Evolutionary conservation across 2,329 filamentous ascomycete genomes (phyloP).

Genomic region (Penicillium nordicum): DNA sequence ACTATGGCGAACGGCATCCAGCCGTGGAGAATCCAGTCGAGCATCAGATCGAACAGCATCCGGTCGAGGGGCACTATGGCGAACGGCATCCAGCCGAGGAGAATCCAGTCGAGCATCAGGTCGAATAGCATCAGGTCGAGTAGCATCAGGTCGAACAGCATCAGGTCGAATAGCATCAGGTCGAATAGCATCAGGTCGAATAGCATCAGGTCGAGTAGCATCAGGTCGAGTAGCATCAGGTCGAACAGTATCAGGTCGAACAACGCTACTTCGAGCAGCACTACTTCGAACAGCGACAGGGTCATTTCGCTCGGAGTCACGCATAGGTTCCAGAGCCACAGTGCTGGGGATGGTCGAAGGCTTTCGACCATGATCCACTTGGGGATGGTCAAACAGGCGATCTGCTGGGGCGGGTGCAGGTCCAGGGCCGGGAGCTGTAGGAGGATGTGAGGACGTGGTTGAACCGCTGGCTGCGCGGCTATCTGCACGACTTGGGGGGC

Average conservation of each 20-base stretch:
- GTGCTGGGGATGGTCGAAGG: conserved; percentile 14
- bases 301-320: conserved; percentile 25
- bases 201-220: not conserved
- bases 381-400: conserved; percentile 24
- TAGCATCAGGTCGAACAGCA: conserved; percentile 16
- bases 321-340: conserved; percentile 26
- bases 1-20: conserved; percentile 15
- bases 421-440: conserved; percentile 6
- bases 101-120: not conserved
- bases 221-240: not conserved
- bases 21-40: conserved; percentile 20
- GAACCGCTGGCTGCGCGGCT: conserved; percentile 28
- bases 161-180: not conserved
- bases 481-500: conserved; percentile 33
- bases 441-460: conserved; percentile 17
- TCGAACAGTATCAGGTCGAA: conserved; percentile 24
- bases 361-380: conserved; percentile 27
- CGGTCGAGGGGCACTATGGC: not conserved
- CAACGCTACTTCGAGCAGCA: not conserved
- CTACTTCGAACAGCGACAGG: conserved; percentile 23
- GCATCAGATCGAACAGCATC: not conserved
- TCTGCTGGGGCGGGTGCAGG: conserved; percentile 21
- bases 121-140: conserved; percentile 12
- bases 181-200: conserved; percentile 22
- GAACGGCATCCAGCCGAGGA: conserved; percentile 12